Evolutionary conservation across 192 early-diverging fungal species (phyloP).

Genomic region (Lunasporangiospora selenospora): DNA sequence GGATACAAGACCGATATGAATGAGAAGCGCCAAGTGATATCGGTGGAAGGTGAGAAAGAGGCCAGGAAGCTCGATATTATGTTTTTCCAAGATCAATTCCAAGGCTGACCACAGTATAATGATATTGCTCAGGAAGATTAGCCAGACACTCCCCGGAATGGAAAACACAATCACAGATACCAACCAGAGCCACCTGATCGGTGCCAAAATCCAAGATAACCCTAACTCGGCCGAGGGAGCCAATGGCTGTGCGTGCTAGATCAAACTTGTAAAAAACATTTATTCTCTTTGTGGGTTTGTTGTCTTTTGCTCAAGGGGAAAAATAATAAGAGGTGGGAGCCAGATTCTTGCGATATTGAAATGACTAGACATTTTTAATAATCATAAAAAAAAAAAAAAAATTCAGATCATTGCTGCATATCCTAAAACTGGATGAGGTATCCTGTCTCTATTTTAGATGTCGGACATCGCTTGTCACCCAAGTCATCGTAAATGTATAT

Average conservation of each 20-base stretch:
- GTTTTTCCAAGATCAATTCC: conserved; percentile 99
- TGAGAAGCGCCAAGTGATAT: conserved; percentile 93
- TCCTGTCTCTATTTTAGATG: no score
- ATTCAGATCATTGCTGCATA: no score
- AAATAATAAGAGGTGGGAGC: no score
- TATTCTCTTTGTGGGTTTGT: no score
- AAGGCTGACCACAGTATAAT: conserved; percentile 99
- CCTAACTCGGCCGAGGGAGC: conserved; percentile 32
- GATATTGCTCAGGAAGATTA: conserved; percentile 95
- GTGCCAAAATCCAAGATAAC: conserved; percentile 48
- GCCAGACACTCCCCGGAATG: conserved; percentile 87
- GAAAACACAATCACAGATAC: conserved; percentile 67
- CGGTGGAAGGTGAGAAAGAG: conserved; percentile 97
- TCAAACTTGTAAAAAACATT: no score
- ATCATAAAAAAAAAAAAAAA: no score
- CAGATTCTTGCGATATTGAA: no score
- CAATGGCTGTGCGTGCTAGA: conserved; percentile 44
- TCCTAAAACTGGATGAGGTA: no score
- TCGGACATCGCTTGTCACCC: no score
- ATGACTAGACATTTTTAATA: no score
- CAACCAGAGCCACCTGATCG: conserved; percentile 44
- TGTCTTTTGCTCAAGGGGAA: no score
- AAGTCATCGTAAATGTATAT: no score
- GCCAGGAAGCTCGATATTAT: conserved; percentile 95
- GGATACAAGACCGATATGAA: conserved; percentile 99